These are phyloP conservation scores for Anisogramma anomala DNA, from an alignment of 2,329 filamentous ascomycete species.

Conservation along the genomic window DNA sequence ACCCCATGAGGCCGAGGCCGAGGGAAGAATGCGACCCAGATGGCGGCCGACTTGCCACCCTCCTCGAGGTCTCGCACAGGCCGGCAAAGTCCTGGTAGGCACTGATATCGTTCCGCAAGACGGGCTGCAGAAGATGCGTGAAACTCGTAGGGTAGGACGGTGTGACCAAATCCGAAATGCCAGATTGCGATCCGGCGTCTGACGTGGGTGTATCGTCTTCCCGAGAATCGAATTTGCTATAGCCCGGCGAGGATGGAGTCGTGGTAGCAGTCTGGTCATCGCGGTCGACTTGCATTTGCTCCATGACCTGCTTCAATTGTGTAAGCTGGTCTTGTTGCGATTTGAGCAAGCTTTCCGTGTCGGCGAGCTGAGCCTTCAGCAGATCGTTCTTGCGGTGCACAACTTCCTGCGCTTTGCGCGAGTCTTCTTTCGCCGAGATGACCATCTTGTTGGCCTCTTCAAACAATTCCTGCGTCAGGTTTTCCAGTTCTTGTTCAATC, in stretches of 20 bases:
- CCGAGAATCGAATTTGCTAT: slow-evolving; percentile 54
- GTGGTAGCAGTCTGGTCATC: slow-evolving; percentile 64
- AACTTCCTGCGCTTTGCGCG: slow-evolving; percentile 70
- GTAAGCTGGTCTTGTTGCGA: slow-evolving; percentile 89
- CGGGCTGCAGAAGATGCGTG: slow-evolving; percentile 68
- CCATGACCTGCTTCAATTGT: slow-evolving; percentile 86
- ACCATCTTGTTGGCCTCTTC: slow-evolving; percentile 99
- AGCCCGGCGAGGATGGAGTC: slow-evolving; percentile 69
- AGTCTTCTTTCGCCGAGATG: slow-evolving; percentile 77
- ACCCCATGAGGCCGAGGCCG: slow-evolving; percentile 40
- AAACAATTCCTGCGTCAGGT: slow-evolving; percentile 82
- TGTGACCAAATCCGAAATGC: slow-evolving; percentile 32
- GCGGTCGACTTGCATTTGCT: slow-evolving; percentile 63
- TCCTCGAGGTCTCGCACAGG: slow-evolving; percentile 58
- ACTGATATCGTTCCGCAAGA: slow-evolving; percentile 69
- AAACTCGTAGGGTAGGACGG: slow-evolving; percentile 59
- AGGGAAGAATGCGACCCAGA: slow-evolving; percentile 59
- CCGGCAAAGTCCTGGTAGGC: slow-evolving; percentile 78
- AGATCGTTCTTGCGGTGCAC: slow-evolving; percentile 80
- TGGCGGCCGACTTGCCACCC: slow-evolving; percentile 53
- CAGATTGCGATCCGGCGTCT: slow-evolving; percentile 26
- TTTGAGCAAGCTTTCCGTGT: slow-evolving; percentile 73
- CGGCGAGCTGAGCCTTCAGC: slow-evolving; percentile 70
- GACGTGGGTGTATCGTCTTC: slow-evolving; percentile 32
- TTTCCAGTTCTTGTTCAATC: slow-evolving; percentile 87